Base-by-base conservation (phyloP, 2,329 filamentous ascomycete species). In the Botrytis cinerea region DNA sequence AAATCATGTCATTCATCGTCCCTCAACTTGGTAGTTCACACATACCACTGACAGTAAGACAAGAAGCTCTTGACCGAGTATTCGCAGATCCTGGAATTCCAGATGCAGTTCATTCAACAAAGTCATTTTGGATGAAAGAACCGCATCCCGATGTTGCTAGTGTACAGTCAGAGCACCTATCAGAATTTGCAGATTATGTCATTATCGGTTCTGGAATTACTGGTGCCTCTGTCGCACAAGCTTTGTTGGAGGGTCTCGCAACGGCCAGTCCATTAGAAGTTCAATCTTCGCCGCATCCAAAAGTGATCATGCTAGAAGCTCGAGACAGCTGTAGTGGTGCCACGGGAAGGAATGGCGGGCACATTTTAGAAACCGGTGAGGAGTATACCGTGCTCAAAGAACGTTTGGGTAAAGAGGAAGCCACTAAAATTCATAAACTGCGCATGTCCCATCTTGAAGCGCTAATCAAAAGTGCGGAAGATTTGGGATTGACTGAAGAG, bases 251-350 rank as follows among this genome's bases (percentile, higher is more conserved):
- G 9, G 40, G 38, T 25, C 40, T 61, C 16, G 38, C 12, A 20
- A 35, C 32, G 48, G 2, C 48, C n/a, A 43, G 25, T 40, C 6
- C 35, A 25, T 68, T 48, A 61, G 20, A n/a, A 35, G 80, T 78
- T 4, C 43, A 73, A 6, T 20, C 87, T 87, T 84, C 81, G 84
- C 0, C 75, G 84, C 40, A 82, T 85, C 83, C 85, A 74, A 84
- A 81, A 20, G 87, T 94, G 18, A 84, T 94, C 7, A 86, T 94
- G 83, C 85, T 95, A 6, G 92, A 95, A 82, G 92, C 92, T 20
- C 86, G 92, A 77, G 92, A 94, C 83, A 91, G 90, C 4, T 94
- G 92, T 79, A 94, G 88, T 87, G 92, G 92, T 18, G 92, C 92
- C 35, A 94, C 92, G 1, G 92, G 92, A 25, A 83, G 92, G 79